phyloP scores from a whole-genome alignment of 1,284 basidiomycete genomes.

The Paramarasmius palmivorus region DNA sequence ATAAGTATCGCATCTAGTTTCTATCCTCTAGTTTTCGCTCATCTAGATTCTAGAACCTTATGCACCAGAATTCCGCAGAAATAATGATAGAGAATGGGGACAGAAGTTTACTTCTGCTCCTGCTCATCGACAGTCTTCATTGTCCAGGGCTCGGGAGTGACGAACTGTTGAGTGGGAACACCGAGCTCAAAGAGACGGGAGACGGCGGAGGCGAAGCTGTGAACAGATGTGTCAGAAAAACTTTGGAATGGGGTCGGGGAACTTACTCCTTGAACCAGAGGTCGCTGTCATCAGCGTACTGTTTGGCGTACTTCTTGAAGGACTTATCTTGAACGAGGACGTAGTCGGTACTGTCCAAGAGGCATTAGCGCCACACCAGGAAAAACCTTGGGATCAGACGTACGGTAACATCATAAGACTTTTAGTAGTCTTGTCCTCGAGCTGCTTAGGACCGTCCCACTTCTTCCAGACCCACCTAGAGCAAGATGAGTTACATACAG shows the following conservation, averaged over 20 bases:
- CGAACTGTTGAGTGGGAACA: constrained; percentile 79
- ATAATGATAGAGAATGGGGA: background rate
- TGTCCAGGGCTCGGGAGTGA: constrained; percentile 67
- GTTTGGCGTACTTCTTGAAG: constrained; percentile 84
- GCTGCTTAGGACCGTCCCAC: constrained; percentile 93
- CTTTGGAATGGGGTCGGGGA: constrained; percentile 5
- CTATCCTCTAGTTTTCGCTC: no score
- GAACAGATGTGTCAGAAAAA: background rate
- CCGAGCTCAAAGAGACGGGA: constrained; percentile 85
- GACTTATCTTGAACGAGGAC: constrained; percentile 83
- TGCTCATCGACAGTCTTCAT: constrained; percentile 69
- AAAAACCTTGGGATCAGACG: constrained; percentile 27
- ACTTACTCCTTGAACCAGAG: constrained; percentile 90
- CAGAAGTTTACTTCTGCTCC: constrained; percentile 17
- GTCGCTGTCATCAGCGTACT: constrained; percentile 81
- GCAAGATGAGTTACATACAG: background rate
- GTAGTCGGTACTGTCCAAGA: constrained; percentile 69
- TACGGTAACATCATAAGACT: constrained; percentile 95
- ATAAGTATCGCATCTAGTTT: no score
- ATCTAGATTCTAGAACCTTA: constrained; percentile 1
- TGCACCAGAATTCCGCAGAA: background rate
- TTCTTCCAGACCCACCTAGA: constrained; percentile 78
- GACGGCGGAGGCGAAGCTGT: constrained; percentile 82
- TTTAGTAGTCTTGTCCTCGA: constrained; percentile 88
- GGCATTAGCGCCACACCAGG: background rate